Conservation (phyloP, 116 monocot species). For the Thalassia testudinum region DNA sequence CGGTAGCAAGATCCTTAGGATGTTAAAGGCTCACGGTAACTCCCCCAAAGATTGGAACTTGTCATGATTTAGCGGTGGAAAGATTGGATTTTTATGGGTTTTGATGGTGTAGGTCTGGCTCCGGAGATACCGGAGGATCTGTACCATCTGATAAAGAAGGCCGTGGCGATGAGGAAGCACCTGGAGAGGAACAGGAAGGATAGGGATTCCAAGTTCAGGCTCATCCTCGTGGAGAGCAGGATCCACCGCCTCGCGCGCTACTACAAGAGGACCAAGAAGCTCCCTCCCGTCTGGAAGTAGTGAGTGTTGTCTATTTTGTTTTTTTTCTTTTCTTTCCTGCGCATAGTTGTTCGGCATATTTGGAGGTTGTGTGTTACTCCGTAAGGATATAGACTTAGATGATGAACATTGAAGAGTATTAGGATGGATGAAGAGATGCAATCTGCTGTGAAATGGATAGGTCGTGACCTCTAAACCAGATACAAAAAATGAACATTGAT, state of each 20-base stretch:
- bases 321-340: too few relatives aligned
- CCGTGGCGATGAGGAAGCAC: constrained; percentile 78
- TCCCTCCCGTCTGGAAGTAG: constrained; percentile 84
- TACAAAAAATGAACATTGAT: too few relatives aligned
- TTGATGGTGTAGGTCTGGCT: constrained; percentile 27
- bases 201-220: constrained; percentile 77
- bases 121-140: constrained; percentile 87
- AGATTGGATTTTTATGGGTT: too few relatives aligned
- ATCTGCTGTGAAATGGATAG: too few relatives aligned
- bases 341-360: too few relatives aligned
- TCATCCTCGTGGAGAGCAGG: constrained; percentile 82
- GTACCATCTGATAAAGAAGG: constrained; percentile 83
- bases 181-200: constrained; percentile 89
- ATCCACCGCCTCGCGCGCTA: constrained; percentile 83
- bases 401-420: too few relatives aligned
- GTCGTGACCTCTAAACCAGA: too few relatives aligned
- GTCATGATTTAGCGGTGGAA: not conserved
- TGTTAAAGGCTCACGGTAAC: constrained; percentile 60
- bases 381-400: too few relatives aligned
- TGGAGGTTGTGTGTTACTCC: too few relatives aligned
- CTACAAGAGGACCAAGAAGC: constrained; percentile 88
- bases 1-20: constrained; percentile 76
- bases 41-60: not conserved
- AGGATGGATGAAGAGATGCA: too few relatives aligned
- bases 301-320: constrained; percentile 13